Percentiles rank a stretch among this genome's conserved stretches.
phyloP scores from a whole-genome alignment of 352 stramenopile genomes.

The Thraustochytrium striatum region DNA sequence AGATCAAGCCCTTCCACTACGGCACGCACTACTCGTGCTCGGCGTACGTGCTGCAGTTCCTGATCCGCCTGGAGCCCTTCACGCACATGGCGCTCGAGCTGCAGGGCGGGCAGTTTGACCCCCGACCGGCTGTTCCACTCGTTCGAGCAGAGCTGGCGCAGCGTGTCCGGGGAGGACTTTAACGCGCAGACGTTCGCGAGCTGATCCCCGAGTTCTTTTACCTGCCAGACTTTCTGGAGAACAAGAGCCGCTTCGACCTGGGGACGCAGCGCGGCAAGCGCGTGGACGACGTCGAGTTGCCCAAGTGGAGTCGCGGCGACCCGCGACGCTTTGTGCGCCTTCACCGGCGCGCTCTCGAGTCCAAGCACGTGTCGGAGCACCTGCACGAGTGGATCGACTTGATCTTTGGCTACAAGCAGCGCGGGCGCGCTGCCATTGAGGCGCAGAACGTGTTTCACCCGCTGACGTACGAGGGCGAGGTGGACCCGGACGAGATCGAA shows the following conservation, averaged over 20 bases:
- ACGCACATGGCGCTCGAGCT: constrained; percentile 84
- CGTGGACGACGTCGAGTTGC: constrained; percentile 62
- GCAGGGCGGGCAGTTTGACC: constrained; percentile 94
- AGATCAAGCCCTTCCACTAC: constrained; percentile 81
- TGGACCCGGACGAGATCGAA: constrained; percentile 67
- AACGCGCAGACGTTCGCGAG: constrained; percentile 89
- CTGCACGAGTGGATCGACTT: constrained; percentile 97
- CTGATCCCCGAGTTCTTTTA: constrained; percentile 95
- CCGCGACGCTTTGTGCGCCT: constrained; percentile 78
- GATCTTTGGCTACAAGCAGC: constrained; percentile 97
- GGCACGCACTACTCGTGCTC: constrained; percentile 79
- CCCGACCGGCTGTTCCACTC: constrained; percentile 95
- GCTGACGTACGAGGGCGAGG: constrained; percentile 90
- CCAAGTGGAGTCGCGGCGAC: constrained; percentile 31
- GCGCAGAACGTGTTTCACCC: constrained; percentile 97
- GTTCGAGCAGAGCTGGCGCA: constrained; percentile 86
- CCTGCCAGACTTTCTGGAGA: constrained; percentile 86
- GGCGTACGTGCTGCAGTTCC: constrained; percentile 86
- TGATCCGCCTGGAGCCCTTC: constrained; percentile 94
- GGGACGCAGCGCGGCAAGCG: constrained; percentile 75
- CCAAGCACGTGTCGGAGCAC: constrained; percentile 89
- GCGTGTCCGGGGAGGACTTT: constrained; percentile 83
- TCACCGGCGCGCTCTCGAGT: constrained; percentile 92
- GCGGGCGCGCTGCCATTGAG: constrained; percentile 82
- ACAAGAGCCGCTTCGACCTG: constrained; percentile 89